These are phyloP conservation scores for Berkeleyomyces basicola DNA, from an alignment of 2,329 filamentous ascomycete genomes.

Conservation along the genomic window DNA sequence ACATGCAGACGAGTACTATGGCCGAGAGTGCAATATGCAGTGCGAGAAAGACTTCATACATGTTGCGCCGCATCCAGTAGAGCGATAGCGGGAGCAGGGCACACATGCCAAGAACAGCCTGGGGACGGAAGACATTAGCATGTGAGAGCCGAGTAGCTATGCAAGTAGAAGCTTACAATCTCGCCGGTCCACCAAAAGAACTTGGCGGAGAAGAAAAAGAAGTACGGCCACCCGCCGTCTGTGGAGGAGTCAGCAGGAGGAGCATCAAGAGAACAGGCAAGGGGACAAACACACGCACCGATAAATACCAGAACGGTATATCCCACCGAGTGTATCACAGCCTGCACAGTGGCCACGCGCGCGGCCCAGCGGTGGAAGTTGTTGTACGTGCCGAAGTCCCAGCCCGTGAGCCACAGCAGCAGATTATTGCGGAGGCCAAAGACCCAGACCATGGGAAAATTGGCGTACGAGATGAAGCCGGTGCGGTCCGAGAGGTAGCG, in stretches of 20 bases:
- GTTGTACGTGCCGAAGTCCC: conserved; percentile 50
- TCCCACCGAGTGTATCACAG: conserved; percentile 43
- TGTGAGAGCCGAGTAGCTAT: neutral
- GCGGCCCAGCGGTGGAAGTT: conserved; percentile 53
- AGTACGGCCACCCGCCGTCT: conserved; percentile 25
- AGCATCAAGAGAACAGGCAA: neutral
- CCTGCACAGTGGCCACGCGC: conserved; percentile 42
- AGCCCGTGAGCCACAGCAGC: conserved; percentile 49
- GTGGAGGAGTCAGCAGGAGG: neutral
- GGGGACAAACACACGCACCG: conserved; percentile 16
- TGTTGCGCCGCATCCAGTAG: conserved; percentile 32
- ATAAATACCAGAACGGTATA: conserved; percentile 33
- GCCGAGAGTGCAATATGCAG: conserved; percentile 36
- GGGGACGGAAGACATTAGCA: neutral
- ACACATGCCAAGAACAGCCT: conserved; percentile 31
- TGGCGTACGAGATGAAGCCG: conserved; percentile 45
- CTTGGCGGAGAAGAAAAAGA: conserved; percentile 23
- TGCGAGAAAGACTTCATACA: conserved; percentile 36
- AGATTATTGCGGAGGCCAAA: conserved; percentile 52
- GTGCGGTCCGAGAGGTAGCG: conserved; percentile 47
- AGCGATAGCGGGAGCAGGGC: conserved; percentile 30
- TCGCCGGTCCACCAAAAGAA: conserved; percentile 36
- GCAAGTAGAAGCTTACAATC: conserved; percentile 22
- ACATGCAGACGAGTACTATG: conserved; percentile 32
- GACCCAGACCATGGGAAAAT: conserved; percentile 47